Evolutionary conservation across 2,329 filamentous ascomycete genomes (phyloP).

Genomic region (Claviceps maximensis): DNA sequence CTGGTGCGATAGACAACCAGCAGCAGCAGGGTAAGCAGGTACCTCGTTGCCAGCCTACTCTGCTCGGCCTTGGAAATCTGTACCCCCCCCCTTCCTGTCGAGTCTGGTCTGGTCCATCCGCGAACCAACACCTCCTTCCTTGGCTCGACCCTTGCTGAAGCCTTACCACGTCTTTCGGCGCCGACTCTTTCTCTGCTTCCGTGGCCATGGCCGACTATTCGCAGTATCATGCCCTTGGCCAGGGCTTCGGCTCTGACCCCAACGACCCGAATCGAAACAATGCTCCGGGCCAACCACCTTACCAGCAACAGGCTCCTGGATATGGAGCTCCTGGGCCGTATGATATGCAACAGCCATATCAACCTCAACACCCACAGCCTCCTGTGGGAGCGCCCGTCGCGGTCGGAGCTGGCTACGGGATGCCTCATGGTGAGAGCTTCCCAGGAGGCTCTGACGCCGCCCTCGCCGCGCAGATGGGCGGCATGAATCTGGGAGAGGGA

Average conservation of each 20-base stretch:
- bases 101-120: not conserved
- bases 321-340: slow-evolving; percentile 14
- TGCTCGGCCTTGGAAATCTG: not conserved
- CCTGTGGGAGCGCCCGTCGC: not conserved
- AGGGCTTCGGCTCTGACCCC: slow-evolving; percentile 40
- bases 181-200: not conserved
- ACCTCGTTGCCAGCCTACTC: not conserved
- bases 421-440: slow-evolving; percentile 18
- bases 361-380: slow-evolving; percentile 2
- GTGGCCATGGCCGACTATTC: slow-evolving; percentile 42
- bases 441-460: slow-evolving; percentile 27
- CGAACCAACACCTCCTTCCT: slow-evolving; percentile 3
- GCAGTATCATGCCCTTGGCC: slow-evolving; percentile 43
- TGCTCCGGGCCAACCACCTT: slow-evolving; percentile 39
- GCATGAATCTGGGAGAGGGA: slow-evolving; percentile 50
- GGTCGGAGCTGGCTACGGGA: slow-evolving; percentile 17
- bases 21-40: not conserved
- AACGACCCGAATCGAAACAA: slow-evolving; percentile 37
- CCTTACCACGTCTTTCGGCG: not conserved
- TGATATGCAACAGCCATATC: slow-evolving; percentile 3
- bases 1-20: not conserved
- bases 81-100: slow-evolving; percentile 1
- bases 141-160: slow-evolving; percentile 3
- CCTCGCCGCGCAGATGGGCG: slow-evolving; percentile 63
- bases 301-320: slow-evolving; percentile 29